Percentiles rank a stretch among this genome's conserved stretches.
phyloP scores from a whole-genome alignment of 1,284 basidiomycete species.

The Vanrija sp. region DNA sequence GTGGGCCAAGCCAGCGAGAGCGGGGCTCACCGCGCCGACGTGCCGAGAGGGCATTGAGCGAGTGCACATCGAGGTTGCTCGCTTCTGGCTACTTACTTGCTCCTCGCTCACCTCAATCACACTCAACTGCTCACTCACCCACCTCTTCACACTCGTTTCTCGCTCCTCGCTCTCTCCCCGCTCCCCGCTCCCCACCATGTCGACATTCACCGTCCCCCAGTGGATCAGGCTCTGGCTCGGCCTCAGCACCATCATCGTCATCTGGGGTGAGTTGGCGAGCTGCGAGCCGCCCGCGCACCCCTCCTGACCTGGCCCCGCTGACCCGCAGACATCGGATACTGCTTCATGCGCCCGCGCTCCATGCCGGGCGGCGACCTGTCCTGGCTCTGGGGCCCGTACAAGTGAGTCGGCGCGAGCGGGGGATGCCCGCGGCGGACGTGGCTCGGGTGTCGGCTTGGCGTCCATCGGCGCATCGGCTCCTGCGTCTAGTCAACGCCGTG shows the following conservation, averaged over 20 bases:
- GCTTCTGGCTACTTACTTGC: too few species aligned
- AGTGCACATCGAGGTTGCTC: too few species aligned
- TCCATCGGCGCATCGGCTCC: not conserved
- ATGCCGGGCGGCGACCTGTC: slow-evolving; percentile 76
- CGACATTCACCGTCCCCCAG: slow-evolving; percentile 32
- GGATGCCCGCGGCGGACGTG: slow-evolving; percentile 4
- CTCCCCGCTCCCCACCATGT: too few species aligned
- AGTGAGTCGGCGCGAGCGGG: slow-evolving; percentile 24
- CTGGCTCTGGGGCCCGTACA: slow-evolving; percentile 83
- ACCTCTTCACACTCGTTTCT: too few species aligned
- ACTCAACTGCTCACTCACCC: too few species aligned
- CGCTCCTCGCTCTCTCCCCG: too few species aligned
- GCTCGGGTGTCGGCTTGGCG: not conserved
- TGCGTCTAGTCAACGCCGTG: too few species aligned
- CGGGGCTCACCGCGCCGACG: too few species aligned
- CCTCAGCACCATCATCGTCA: slow-evolving; percentile 54
- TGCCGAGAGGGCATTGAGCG: too few species aligned
- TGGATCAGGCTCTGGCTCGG: slow-evolving; percentile 71
- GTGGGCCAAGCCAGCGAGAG: too few species aligned
- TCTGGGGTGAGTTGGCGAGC: slow-evolving; percentile 37
- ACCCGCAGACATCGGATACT: slow-evolving; percentile 61
- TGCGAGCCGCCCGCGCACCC: slow-evolving; percentile 35
- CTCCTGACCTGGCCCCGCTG: slow-evolving; percentile 54
- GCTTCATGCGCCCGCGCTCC: slow-evolving; percentile 63
- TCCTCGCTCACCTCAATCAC: too few species aligned